Evolutionary conservation across 2,329 filamentous ascomycete genomes (phyloP).

Genomic region (Scedosporium minutisporum): DNA sequence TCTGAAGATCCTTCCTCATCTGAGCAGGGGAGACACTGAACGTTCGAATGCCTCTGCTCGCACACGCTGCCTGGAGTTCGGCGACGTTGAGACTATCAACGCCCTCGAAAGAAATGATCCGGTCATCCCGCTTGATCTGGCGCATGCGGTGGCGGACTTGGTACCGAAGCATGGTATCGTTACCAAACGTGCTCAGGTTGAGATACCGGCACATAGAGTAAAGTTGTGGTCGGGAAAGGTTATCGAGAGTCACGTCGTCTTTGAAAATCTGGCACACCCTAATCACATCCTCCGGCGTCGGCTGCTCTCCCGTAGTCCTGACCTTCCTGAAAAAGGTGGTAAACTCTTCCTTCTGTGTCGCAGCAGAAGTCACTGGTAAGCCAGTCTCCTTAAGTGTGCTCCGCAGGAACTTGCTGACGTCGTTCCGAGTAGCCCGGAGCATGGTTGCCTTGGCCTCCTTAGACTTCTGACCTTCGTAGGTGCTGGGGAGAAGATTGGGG

Average conservation of each 20-base stretch:
- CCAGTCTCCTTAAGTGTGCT: constrained; percentile 90
- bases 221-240: constrained; percentile 86
- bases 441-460: constrained; percentile 80
- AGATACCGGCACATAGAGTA: constrained; percentile 98
- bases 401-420: constrained; percentile 83
- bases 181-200: constrained; percentile 94
- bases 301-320: constrained; percentile 79
- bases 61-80: constrained; percentile 86
- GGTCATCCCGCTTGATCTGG: constrained; percentile 97
- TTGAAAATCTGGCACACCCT: constrained; percentile 99
- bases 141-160: constrained; percentile 96
- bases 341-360: constrained; percentile 87
- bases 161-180: constrained; percentile 95
- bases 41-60: constrained; percentile 83
- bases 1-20: constrained; percentile 79
- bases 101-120: constrained; percentile 86
- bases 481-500: constrained; percentile 94
- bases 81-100: constrained; percentile 87
- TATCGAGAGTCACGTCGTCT: constrained; percentile 94
- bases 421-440: constrained; percentile 78
- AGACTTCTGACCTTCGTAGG: constrained; percentile 84
- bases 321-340: constrained; percentile 96
- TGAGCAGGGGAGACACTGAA: constrained; percentile 83
- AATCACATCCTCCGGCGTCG: constrained; percentile 84
- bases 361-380: constrained; percentile 72